Conservation (phyloP, 768 basidiomycete species). For the Neoboletus magnificus region DNA sequence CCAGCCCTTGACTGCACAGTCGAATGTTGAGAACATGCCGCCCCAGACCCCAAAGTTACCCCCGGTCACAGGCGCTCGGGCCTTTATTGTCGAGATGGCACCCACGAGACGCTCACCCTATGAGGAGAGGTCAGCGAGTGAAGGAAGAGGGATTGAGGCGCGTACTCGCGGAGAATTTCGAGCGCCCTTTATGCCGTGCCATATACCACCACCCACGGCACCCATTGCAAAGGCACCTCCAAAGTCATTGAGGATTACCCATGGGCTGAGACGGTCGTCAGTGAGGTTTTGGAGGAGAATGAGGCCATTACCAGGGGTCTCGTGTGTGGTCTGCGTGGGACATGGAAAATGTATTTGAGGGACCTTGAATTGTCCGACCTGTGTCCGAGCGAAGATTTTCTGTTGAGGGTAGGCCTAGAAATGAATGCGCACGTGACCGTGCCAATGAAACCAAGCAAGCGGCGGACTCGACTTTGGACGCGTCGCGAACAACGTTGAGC, state of each 20-base stretch:
- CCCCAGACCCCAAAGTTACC: slow-evolving; percentile 97
- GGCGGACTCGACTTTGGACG: slow-evolving; percentile 10
- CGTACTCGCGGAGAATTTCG: slow-evolving; percentile 91
- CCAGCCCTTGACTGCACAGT: slow-evolving; percentile 96
- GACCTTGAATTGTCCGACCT: not conserved
- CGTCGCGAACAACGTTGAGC: slow-evolving; percentile 19
- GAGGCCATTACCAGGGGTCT: slow-evolving; percentile 76
- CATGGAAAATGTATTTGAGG: slow-evolving; percentile 42
- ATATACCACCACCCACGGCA: slow-evolving; percentile 94
- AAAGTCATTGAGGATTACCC: slow-evolving; percentile 98
- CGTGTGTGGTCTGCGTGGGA: slow-evolving; percentile 89
- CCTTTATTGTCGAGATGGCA: slow-evolving; percentile 94
- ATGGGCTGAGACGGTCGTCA: slow-evolving; percentile 59
- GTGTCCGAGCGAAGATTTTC: slow-evolving; percentile 17
- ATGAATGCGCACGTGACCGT: slow-evolving; percentile 28
- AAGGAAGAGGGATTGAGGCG: not conserved
- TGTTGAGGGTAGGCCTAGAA: slow-evolving; percentile 32
- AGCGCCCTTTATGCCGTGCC: slow-evolving; percentile 98
- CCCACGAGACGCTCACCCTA: slow-evolving; percentile 94
- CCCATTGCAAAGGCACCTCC: slow-evolving; percentile 98
- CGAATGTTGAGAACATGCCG: slow-evolving; percentile 98
- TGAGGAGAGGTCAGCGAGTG: not conserved
- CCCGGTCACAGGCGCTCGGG: slow-evolving; percentile 95
- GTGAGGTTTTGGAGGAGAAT: not conserved
- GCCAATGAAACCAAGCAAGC: slow-evolving; percentile 16